Base-by-base conservation (phyloP, 2,329 filamentous ascomycete species). In the Zymoseptoria crescenta region DNA sequence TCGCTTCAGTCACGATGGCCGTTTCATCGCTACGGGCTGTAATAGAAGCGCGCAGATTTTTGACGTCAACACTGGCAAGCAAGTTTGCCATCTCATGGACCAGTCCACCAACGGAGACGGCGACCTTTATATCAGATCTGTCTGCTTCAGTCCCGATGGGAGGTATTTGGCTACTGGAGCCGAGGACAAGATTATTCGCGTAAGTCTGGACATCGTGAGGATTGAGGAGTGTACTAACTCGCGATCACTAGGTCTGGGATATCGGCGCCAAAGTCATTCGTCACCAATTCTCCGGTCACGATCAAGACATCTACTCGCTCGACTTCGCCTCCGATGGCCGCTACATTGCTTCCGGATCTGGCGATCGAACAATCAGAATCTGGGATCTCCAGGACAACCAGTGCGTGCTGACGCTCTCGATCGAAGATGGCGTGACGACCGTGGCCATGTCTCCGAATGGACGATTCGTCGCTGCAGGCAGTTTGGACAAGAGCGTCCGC, bases 21-120 rank as follows among this genome's bases (percentile, higher is more conserved):
- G 96, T 72, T 96, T 90, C 68, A 89, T 99, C 57, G 94, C 94
- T 7, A 99, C 94, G 4, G 94, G 94, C 50, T 97, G 94, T 81
- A 99, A 99, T 76, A 83, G 92, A 64, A 96, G 91, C n/a, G 94
- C 94, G n/a, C 93, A 97, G 76, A 99, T 99, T 69, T 99, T 94
- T 74, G 94, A 99, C 65, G 93, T 97, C 49, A 82, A 85, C 68
- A 88, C 85, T 16, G 94, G 94, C 58, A 85, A 90, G 67, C 94
- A 93, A 74, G 86, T 97, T 56, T 94, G 90, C 66, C 87, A 94
- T 60, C 80, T 97, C 35, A 91, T 96, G 74, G 94, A 99, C 69
- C 88, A 93, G 67, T 87, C 82, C 52, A 89, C 91, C 52, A 91
- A 95, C 66, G 86, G 92, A 68, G 87, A 89, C 57, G 92, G 93